These are phyloP conservation scores for Beauveria varroae DNA, from an alignment of 2,329 filamentous ascomycete species.

Conservation along the genomic window DNA sequence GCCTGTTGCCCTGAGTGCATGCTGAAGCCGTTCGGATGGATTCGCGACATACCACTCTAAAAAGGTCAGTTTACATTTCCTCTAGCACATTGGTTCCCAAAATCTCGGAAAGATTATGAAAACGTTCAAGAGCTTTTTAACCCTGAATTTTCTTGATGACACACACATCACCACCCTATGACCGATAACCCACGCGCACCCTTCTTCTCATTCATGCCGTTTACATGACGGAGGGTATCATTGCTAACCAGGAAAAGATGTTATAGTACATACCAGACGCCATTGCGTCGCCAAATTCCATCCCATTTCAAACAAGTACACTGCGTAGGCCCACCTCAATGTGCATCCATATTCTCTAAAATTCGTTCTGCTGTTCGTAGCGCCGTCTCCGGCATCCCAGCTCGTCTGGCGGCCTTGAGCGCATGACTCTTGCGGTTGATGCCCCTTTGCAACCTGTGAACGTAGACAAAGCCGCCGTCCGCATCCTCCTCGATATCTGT, in stretches of 20 bases:
- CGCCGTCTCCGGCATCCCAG: conserved; percentile 68
- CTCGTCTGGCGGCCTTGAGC: conserved; percentile 84
- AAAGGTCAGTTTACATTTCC: conserved; percentile 37
- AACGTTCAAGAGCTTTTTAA: conserved; percentile 60
- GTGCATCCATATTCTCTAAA: conserved; percentile 25
- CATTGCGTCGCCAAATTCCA: neutral
- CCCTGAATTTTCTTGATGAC: conserved; percentile 55
- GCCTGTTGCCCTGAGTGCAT: conserved; percentile 9
- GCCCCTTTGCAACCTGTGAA: conserved; percentile 73
- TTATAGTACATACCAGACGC: neutral
- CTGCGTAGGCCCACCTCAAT: neutral
- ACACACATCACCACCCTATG: conserved; percentile 51
- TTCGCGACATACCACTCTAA: neutral
- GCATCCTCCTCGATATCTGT: conserved; percentile 78
- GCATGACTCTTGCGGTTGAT: conserved; percentile 86
- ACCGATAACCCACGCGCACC: conserved; percentile 24
- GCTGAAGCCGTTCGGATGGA: neutral
- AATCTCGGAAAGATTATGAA: conserved; percentile 47
- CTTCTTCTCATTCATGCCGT: conserved; percentile 15
- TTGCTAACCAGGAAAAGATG: conserved; percentile 26
- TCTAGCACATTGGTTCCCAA: conserved; percentile 12
- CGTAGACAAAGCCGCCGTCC: conserved; percentile 69
- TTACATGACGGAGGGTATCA: conserved; percentile 25
- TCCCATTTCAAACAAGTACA: neutral
- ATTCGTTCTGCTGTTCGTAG: conserved; percentile 59